Evolutionary conservation across 495 filamentous ascomycete genomes (phyloP), one percentile per base, ranked within the genome.

Genomic region (Parathielavia hyrcaniae): DNA sequence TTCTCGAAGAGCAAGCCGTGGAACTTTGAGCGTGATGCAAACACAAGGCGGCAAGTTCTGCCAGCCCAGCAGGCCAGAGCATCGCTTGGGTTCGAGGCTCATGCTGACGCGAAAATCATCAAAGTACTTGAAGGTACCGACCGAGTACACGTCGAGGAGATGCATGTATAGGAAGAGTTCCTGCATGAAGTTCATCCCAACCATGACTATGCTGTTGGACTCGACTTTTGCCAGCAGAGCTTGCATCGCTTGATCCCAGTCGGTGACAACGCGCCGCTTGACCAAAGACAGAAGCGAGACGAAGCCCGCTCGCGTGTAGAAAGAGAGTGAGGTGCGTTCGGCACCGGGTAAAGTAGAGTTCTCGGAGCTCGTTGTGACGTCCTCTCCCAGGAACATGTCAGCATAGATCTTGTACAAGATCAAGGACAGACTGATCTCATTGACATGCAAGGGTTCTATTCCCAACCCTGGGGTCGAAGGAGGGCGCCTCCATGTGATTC

Each of bases 21-120:
- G 71, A 17, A 75, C 65, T 34, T 65, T 55, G 45, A 76, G 56
- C 13, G 71, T 75, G 17, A 74, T 35, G 60, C 71, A 74, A 20
- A 74, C 55, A 10, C 66, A 61, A n/a, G 68, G 53, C 8, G 73
- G 73, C 46, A 76, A 64, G 43, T 68, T 39, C 19, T 61, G 59
- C 71, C 66, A 74, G 32, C 46, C 48, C 32, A 35, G 16, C 13
- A 56, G n/a, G 19, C 12, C n/a, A 12, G 45, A 5, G 17, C 16
- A 3, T 10, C 17, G 2, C 2, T 12, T 32, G 20, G 38, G 4
- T 8, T 20, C 32, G 8, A 43, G 4, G 3, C 34, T 22, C 17
- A 35, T 39, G 8, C 11, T 36, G 2, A 6, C 26, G 13, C 16
- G 26, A 10, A 10, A 9, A 4, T 19, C 8, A 10, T 35, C 0